Evolutionary conservation across 176 grass and related monocot genomes (phyloP).

Genomic region (Guadua angustifolia): DNA sequence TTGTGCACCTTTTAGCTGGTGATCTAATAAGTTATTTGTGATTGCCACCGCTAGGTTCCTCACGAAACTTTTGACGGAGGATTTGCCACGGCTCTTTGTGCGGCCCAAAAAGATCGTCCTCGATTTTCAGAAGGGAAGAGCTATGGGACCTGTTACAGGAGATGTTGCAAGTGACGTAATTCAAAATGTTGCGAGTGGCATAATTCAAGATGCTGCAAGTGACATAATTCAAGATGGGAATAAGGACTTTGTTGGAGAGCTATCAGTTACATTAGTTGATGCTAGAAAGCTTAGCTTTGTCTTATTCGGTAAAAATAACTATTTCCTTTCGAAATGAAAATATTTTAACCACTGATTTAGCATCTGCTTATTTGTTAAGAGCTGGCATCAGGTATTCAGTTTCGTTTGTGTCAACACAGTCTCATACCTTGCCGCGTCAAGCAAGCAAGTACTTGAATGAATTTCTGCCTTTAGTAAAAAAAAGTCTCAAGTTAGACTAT

Average conservation of each 20-base stretch:
- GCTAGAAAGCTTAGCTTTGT: constrained; percentile 88
- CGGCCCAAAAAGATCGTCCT: constrained; percentile 96
- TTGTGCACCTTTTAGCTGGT: neutral
- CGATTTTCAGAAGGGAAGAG: constrained; percentile 91
- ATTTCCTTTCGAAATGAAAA: constrained; percentile 32
- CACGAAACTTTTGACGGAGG: constrained; percentile 90
- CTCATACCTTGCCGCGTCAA: neutral
- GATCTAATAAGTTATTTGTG: constrained; percentile 35
- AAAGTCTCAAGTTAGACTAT: neutral
- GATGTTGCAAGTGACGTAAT: constrained; percentile 52
- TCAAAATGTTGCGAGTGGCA: constrained; percentile 67
- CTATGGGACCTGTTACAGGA: constrained; percentile 76
- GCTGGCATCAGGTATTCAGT: neutral
- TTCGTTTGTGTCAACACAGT: neutral
- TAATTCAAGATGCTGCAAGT: constrained; percentile 63
- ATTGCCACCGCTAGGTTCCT: constrained; percentile 72
- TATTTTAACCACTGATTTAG: neutral
- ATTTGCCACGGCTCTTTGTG: constrained; percentile 92
- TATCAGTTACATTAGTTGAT: constrained; percentile 96
- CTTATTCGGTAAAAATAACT: constrained; percentile 66
- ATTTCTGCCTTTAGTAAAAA: neutral
- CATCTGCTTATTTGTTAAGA: constrained; percentile 33
- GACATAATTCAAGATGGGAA: constrained; percentile 80
- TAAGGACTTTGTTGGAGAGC: constrained; percentile 87
- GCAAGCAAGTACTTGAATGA: constrained; percentile 12